Evolutionary conservation across 352 stramenopile species (phyloP), one percentile per base, ranked within the genome.

Genomic region (Phytopythium ostracodes): DNA sequence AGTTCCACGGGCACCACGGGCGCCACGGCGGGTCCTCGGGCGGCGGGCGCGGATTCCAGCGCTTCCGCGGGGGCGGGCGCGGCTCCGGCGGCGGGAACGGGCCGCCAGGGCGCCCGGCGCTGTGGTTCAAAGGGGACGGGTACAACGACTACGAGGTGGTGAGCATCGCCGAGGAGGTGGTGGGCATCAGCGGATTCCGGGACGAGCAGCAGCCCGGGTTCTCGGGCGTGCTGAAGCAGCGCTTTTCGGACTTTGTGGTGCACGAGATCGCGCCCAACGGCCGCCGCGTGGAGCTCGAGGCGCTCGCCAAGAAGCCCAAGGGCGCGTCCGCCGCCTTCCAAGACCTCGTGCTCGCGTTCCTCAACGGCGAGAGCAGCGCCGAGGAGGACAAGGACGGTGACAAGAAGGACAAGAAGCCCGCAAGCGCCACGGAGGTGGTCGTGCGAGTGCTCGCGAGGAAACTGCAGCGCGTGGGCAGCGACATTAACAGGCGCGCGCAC

Each of bases 211-310:
- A 79, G 36, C 38, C 46, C 1, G 82, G 86, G 33, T 94, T 95
- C 61, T 64, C 71, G 18, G 85, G 86, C 12, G 65, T 88, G 56
- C 59, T 95, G 24, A 95, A 96, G 73, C 81, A 93, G 67, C 76
- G 87, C 22, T 96, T 80, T 68, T 88, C 78, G 29, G 88, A 96
- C 59, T 96, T 94, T 66, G 67, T 96, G 54, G 88, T 96, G 52
- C 84, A 89, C 53, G 88, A 96, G 64, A 60, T 95, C 27, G 38
- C 65, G 4, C 47, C 29, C 25, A 65, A 52, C 1, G 62, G 66
- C 4, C 46, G 71, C 62, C 71, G 62, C 3, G 73, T 87, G n/a
- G 55, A 56, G 62, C 67, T 87, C 40, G 56, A 63, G 36, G 73
- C 27, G 20, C 64, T 82, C 35, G 71, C 67, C 20, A 76, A 67